Conservation (phyloP, 1,284 basidiomycete species). For the Vanrija humicola region DNA sequence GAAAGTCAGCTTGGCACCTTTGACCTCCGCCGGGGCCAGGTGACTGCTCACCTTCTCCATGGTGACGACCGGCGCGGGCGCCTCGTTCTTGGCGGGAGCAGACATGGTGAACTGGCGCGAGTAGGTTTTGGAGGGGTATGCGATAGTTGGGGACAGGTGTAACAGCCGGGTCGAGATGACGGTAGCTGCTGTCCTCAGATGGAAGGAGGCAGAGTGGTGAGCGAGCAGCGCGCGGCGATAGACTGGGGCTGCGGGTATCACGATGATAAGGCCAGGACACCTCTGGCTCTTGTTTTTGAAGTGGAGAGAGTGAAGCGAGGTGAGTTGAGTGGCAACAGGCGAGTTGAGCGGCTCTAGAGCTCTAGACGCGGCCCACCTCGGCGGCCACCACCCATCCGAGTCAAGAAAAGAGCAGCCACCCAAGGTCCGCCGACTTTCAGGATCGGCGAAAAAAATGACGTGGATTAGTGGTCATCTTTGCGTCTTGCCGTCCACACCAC, state of each 20-base stretch:
- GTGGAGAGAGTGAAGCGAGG: background rate
- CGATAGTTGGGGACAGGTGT: background rate
- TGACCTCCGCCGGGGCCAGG: too few relatives aligned
- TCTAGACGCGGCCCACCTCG: background rate
- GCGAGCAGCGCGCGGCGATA: conserved; percentile 4
- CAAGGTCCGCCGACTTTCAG: background rate
- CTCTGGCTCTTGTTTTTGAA: background rate
- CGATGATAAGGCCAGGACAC: background rate
- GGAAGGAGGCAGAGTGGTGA: background rate
- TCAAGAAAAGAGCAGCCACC: too few relatives aligned
- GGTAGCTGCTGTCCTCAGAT: background rate
- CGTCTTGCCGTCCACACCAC: background rate
- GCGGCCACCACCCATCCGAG: background rate
- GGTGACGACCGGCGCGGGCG: conserved; percentile 34
- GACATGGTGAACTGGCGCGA: conserved; percentile 21
- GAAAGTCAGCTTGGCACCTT: background rate
- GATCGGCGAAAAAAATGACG: background rate
- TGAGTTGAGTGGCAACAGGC: too few relatives aligned
- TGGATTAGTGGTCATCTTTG: background rate
- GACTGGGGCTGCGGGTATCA: conserved; percentile 1
- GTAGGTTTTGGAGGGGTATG: background rate
- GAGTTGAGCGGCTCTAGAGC: too few relatives aligned
- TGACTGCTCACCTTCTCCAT: conserved; percentile 44
- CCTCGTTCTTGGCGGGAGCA: conserved; percentile 29
- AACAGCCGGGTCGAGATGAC: background rate